Evolutionary conservation across 495 filamentous ascomycete genomes (phyloP).

Genomic region (Neurospora pannonica): DNA sequence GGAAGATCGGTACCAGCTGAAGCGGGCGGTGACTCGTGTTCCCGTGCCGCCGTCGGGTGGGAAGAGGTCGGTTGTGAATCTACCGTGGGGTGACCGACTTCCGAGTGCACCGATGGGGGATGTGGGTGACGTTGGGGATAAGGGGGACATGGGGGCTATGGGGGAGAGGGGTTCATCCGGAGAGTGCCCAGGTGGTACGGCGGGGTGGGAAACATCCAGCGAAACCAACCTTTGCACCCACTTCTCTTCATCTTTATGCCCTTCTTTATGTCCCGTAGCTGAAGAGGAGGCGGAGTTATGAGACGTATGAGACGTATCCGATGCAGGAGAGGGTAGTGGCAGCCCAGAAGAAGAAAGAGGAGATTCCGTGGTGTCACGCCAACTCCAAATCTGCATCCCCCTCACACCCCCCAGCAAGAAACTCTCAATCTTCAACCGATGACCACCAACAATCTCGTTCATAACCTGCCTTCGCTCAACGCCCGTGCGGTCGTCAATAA

Average conservation of each 20-base stretch:
- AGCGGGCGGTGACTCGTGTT: constrained; percentile 49
- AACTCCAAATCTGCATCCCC: constrained; percentile 6
- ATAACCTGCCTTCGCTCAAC: constrained; percentile 36
- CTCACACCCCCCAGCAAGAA: constrained; percentile 30
- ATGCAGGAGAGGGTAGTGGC: background rate
- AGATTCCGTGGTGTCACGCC: background rate
- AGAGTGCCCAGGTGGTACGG: background rate
- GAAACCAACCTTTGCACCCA: constrained; percentile 20
- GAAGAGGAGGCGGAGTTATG: background rate
- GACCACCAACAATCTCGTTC: constrained; percentile 59
- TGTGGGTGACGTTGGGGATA: background rate
- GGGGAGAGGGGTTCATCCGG: background rate
- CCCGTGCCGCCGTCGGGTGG: constrained; percentile 66
- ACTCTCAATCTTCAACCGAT: constrained; percentile 36
- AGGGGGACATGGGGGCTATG: background rate
- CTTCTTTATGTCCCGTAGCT: background rate
- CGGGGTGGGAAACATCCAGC: constrained; percentile 15
- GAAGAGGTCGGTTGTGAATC: constrained; percentile 28
- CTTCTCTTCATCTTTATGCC: constrained; percentile 11
- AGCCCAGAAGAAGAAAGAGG: background rate
- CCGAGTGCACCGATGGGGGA: too few relatives aligned
- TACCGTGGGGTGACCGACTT: constrained; percentile 1
- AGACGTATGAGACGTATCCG: fast-evolving
- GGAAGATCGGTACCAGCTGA: constrained; percentile 61
- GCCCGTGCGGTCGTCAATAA: constrained; percentile 46